Evolutionary conservation across 805 yeast genomes (phyloP).

Genomic region (Lachancea lanzarotensis): DNA sequence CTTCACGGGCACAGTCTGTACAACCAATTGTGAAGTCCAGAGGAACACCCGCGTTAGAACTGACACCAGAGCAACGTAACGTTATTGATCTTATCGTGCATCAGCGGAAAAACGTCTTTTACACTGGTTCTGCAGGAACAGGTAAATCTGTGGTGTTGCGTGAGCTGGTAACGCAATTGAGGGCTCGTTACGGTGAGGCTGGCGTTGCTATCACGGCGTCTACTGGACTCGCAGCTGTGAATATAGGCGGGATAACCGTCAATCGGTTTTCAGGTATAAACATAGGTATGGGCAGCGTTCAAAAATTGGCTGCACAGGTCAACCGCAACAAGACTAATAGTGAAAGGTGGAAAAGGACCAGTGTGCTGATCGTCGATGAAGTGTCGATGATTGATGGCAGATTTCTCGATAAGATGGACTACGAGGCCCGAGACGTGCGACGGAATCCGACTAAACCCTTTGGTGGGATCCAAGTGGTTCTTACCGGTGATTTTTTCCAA

Average conservation of each 20-base stretch:
- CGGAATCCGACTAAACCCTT: slow-evolving; percentile 50
- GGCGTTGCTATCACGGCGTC: slow-evolving; percentile 87
- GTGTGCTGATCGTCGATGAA: slow-evolving; percentile 82
- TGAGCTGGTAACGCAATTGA: slow-evolving; percentile 53
- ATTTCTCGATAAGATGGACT: slow-evolving; percentile 68
- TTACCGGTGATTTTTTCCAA: slow-evolving; percentile 96
- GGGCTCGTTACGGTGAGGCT: slow-evolving; percentile 36
- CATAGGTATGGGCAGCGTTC: slow-evolving; percentile 50
- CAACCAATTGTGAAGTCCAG: not conserved
- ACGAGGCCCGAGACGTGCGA: slow-evolving; percentile 54
- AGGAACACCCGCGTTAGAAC: slow-evolving; percentile 10
- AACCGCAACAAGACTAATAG: slow-evolving; percentile 38
- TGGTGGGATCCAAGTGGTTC: slow-evolving; percentile 87
- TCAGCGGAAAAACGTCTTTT: slow-evolving; percentile 51
- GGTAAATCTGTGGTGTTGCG: slow-evolving; percentile 71
- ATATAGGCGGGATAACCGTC: slow-evolving; percentile 85
- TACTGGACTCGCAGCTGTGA: slow-evolving; percentile 93
- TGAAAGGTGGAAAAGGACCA: slow-evolving; percentile 58
- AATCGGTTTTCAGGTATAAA: slow-evolving; percentile 87
- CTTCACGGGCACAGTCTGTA: slow-evolving; percentile 4
- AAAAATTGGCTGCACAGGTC: slow-evolving; percentile 42
- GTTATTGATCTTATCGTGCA: slow-evolving; percentile 49
- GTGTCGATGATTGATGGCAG: slow-evolving; percentile 87
- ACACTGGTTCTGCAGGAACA: slow-evolving; percentile 84
- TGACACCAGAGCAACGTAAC: slow-evolving; percentile 43